A percentile compares a stretch with the other conserved stretches of the same genome.
Conservation (phyloP, 2,329 filamentous ascomycete species). For the Xylariaceae sp. region DNA sequence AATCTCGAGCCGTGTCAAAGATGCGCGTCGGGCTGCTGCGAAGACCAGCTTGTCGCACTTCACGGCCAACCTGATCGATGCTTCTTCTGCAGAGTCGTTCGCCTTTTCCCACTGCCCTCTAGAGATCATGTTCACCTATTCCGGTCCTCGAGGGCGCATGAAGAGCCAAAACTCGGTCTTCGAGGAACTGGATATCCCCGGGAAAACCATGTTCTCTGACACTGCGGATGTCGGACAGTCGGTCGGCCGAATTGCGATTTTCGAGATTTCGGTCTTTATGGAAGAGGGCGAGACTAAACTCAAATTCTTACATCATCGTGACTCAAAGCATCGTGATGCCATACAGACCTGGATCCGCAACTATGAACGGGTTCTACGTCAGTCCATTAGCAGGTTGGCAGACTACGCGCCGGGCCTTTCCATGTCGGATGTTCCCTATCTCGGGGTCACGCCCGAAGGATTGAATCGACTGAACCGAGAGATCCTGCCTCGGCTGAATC, state of each 20-base stretch:
- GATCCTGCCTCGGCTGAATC: slow-evolving; percentile 36
- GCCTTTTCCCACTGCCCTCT: slow-evolving; percentile 44
- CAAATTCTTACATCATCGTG: slow-evolving; percentile 41
- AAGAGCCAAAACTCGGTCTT: slow-evolving; percentile 45
- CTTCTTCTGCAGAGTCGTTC: slow-evolving; percentile 27
- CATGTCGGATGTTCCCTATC: slow-evolving; percentile 43
- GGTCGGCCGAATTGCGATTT: slow-evolving; percentile 45
- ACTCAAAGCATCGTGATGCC: slow-evolving; percentile 37
- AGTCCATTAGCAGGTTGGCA: slow-evolving; percentile 39
- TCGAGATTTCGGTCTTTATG: slow-evolving; percentile 45
- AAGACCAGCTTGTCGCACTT: slow-evolving; percentile 47
- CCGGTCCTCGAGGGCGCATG: slow-evolving; percentile 45
- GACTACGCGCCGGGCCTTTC: slow-evolving; percentile 44
- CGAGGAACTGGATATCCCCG: slow-evolving; percentile 40
- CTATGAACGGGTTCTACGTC: slow-evolving; percentile 43
- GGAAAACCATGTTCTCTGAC: slow-evolving; percentile 34
- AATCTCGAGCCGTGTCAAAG: slow-evolving; percentile 49
- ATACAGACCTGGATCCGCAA: slow-evolving; percentile 43
- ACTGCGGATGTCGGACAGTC: slow-evolving; percentile 41
- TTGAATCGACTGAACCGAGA: slow-evolving; percentile 40
- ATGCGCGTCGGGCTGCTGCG: slow-evolving; percentile 41
- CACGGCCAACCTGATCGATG: slow-evolving; percentile 33
- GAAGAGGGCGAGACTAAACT: slow-evolving; percentile 42
- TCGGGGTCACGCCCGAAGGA: slow-evolving; percentile 43
- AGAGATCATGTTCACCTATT: slow-evolving; percentile 55